Evolutionary conservation across 768 basidiomycete genomes (phyloP).

Genomic region (Leucosporidium scottii): DNA sequence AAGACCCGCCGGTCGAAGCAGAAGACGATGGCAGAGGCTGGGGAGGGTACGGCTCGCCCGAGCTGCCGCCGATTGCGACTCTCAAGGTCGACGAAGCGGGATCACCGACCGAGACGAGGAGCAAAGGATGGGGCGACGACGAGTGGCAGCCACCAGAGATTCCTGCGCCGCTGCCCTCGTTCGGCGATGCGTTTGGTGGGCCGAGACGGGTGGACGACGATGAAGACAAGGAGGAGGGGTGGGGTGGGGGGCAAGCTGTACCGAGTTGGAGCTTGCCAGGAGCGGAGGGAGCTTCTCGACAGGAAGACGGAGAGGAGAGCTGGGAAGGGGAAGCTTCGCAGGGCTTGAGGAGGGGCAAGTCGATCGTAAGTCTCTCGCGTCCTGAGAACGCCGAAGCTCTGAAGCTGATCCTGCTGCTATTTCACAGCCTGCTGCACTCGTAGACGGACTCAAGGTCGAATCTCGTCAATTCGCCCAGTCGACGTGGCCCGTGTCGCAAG

Average conservation of each 20-base stretch:
- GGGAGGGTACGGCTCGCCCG: constrained; percentile 9
- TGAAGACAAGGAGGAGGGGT: not conserved
- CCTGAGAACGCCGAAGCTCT: too few relatives aligned
- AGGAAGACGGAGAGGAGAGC: not conserved
- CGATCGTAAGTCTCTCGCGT: not conserved
- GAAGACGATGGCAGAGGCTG: constrained; percentile 20
- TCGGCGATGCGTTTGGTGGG: constrained; percentile 14
- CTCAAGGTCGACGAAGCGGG: not conserved
- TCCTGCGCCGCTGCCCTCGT: constrained; percentile 9
- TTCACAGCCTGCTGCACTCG: not conserved
- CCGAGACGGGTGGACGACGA: not conserved
- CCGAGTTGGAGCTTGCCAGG: not conserved
- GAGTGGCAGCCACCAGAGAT: constrained; percentile 8
- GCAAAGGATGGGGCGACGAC: not conserved
- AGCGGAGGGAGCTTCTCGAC: constrained; percentile 1
- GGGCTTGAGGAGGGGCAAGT: not conserved
- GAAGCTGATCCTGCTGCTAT: not conserved
- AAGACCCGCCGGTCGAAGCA: not conserved
- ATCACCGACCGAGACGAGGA: not conserved
- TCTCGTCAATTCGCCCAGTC: constrained; percentile 1
- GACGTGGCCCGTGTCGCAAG: not conserved
- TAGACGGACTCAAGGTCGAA: constrained; percentile 1
- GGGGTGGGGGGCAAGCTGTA: constrained; percentile 21
- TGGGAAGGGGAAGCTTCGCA: not conserved
- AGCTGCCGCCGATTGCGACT: constrained; percentile 16